Evolutionary conservation across 805 yeast species (phyloP).

Genomic region (Kluyveromyces starmeri): DNA sequence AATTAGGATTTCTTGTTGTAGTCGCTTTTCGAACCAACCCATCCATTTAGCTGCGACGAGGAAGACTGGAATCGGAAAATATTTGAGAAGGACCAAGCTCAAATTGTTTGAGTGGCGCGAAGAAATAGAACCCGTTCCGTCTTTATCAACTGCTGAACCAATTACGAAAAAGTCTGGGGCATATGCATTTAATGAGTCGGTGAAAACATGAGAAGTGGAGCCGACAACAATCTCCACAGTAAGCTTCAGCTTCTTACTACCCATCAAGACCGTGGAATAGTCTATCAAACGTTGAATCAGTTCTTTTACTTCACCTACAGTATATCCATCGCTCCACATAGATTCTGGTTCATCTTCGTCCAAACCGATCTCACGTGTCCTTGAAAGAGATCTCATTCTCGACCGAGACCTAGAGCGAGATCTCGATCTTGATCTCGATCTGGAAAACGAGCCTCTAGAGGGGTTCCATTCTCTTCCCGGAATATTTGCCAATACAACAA

Average conservation of each 20-base stretch:
- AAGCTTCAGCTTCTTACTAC: conserved; percentile 21
- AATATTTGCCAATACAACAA: conserved; percentile 46
- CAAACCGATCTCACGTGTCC: conserved; percentile 2
- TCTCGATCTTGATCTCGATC: conserved; percentile 6
- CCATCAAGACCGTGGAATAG: conserved; percentile 16
- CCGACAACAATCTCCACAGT: conserved; percentile 29
- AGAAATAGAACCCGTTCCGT: conserved; percentile 8
- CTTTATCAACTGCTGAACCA: not conserved
- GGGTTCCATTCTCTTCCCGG: conserved; percentile 13
- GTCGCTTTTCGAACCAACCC: conserved; percentile 19
- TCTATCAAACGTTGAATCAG: conserved; percentile 18
- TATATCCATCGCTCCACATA: conserved; percentile 27
- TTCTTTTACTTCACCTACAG: conserved; percentile 15
- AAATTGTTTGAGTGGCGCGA: conserved; percentile 20
- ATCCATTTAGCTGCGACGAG: conserved; percentile 24
- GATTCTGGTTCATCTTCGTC: conserved; percentile 8
- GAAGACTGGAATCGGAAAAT: conserved; percentile 24
- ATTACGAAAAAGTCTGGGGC: conserved; percentile 25
- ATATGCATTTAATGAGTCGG: conserved; percentile 26
- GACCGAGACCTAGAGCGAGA: conserved; percentile 11
- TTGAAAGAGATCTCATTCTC: conserved; percentile 10
- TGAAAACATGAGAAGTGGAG: conserved; percentile 16
- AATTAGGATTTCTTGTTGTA: conserved; percentile 8
- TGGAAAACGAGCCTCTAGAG: conserved; percentile 21
- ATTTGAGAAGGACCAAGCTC: conserved; percentile 19